Evolutionary conservation across 495 filamentous ascomycete genomes (phyloP).

Genomic region (Geopyxis carbonaria): DNA sequence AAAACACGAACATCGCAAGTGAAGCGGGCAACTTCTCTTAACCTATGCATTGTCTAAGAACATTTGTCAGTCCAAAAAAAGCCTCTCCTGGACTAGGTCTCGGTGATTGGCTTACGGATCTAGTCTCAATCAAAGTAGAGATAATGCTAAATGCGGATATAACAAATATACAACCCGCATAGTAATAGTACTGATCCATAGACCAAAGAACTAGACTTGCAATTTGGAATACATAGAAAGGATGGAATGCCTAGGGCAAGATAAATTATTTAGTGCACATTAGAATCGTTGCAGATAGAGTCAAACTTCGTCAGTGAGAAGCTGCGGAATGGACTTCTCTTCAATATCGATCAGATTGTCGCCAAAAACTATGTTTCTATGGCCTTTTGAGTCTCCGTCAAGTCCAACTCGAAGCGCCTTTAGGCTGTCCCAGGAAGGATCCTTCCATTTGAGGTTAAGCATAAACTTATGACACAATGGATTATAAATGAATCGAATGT

Average conservation of each 20-base stretch:
- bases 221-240: constrained; percentile 96
- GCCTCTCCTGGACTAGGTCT: constrained; percentile 4
- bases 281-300: background rate
- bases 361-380: constrained; percentile 72
- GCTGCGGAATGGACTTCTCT: constrained; percentile 61
- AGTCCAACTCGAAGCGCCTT: constrained; percentile 63
- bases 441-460: constrained; percentile 77
- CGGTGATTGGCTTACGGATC: constrained; percentile 38
- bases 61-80: constrained; percentile 6
- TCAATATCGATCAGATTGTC: constrained; percentile 79
- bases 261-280: background rate
- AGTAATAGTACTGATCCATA: constrained; percentile 90
- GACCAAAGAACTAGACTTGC: constrained; percentile 92
- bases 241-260: constrained; percentile 59
- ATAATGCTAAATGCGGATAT: constrained; percentile 87
- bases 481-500: constrained; percentile 84
- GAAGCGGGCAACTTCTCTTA: constrained; percentile 84
- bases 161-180: constrained; percentile 85
- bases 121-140: constrained; percentile 77
- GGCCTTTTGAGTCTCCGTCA: constrained; percentile 73
- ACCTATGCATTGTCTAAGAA: constrained; percentile 62
- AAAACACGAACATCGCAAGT: constrained; percentile 88
- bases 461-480: constrained; percentile 74
- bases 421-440: constrained; percentile 69
- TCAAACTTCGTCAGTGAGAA: constrained; percentile 76